These are phyloP conservation scores for Talaromyces sp. DNA, from an alignment of 2,329 filamentous ascomycete species.

Conservation along the genomic window DNA sequence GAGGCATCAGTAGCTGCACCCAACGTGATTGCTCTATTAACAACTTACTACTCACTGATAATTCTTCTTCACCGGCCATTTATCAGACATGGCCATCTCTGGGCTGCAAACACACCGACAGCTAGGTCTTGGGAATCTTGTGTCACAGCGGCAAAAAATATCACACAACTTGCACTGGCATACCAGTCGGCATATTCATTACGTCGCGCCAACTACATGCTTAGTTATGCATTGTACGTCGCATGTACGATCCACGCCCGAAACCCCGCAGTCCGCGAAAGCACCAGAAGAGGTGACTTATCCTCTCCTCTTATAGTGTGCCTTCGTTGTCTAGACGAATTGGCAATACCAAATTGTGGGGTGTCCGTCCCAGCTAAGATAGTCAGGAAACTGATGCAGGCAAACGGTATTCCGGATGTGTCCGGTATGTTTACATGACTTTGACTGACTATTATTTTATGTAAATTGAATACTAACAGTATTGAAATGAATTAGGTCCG, in stretches of 20 bases:
- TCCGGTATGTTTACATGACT: conserved; percentile 4
- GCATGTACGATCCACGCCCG: conserved; percentile 40
- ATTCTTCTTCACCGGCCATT: conserved; percentile 46
- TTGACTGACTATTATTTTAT: not conserved
- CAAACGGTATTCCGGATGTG: conserved; percentile 13
- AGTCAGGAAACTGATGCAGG: conserved; percentile 7
- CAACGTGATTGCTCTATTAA: conserved; percentile 29
- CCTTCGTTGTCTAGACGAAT: conserved; percentile 28
- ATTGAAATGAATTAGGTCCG: not conserved
- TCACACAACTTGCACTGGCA: conserved; percentile 29
- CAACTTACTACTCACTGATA: conserved; percentile 39
- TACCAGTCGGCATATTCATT: conserved; percentile 40
- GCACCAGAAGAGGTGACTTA: conserved; percentile 19
- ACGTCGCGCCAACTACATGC: conserved; percentile 37
- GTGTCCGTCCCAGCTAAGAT: conserved; percentile 6
- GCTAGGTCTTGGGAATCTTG: conserved; percentile 27
- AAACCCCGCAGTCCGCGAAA: conserved; percentile 27
- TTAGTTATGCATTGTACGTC: conserved; percentile 42
- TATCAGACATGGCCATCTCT: conserved; percentile 29
- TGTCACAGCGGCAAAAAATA: conserved; percentile 30
- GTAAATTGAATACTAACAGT: not conserved
- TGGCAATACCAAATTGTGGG: conserved; percentile 13
- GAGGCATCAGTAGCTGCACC: conserved; percentile 16
- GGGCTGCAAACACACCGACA: conserved; percentile 19
- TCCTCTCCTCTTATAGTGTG: conserved; percentile 22